Evolutionary conservation across 2,329 filamentous ascomycete genomes (phyloP).

Genomic region (Harringtonia aguacate): DNA sequence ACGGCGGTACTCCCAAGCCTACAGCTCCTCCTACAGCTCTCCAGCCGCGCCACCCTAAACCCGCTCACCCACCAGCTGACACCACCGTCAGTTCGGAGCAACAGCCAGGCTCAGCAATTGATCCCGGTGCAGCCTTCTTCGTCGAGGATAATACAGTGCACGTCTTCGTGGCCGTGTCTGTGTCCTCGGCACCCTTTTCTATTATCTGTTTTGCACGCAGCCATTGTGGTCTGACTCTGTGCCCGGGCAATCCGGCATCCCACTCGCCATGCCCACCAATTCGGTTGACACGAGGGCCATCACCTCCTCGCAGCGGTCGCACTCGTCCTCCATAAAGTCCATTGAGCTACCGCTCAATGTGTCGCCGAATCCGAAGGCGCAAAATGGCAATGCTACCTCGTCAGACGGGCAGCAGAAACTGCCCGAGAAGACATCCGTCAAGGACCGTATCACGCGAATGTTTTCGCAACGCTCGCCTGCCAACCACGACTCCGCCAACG

Average conservation of each 20-base stretch:
- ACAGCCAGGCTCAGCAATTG: too few relatives aligned
- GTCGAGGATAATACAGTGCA: conserved; percentile 3
- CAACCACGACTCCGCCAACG: conserved; percentile 1
- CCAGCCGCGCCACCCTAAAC: too few relatives aligned
- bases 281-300: conserved; percentile 21
- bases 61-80: too few relatives aligned
- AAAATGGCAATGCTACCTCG: conserved; percentile 23
- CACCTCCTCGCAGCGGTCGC: conserved; percentile 33
- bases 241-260: neutral
- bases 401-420: conserved; percentile 19
- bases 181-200: neutral
- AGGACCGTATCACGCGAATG: conserved; percentile 54
- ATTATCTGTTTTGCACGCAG: too few relatives aligned
- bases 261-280: conserved; percentile 18
- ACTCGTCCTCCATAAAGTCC: conserved; percentile 39
- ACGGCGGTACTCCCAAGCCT: too few relatives aligned
- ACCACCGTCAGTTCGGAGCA: too few relatives aligned
- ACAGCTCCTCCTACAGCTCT: too few relatives aligned
- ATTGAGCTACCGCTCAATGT: conserved; percentile 26
- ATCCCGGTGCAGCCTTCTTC: too few relatives aligned
- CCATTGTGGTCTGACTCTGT: neutral
- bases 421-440: conserved; percentile 49
- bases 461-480: conserved; percentile 36
- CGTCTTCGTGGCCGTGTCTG: conserved; percentile 1
- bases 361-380: conserved; percentile 28